Conservation (phyloP, 495 filamentous ascomycete species). For the Xylona heveae region DNA sequence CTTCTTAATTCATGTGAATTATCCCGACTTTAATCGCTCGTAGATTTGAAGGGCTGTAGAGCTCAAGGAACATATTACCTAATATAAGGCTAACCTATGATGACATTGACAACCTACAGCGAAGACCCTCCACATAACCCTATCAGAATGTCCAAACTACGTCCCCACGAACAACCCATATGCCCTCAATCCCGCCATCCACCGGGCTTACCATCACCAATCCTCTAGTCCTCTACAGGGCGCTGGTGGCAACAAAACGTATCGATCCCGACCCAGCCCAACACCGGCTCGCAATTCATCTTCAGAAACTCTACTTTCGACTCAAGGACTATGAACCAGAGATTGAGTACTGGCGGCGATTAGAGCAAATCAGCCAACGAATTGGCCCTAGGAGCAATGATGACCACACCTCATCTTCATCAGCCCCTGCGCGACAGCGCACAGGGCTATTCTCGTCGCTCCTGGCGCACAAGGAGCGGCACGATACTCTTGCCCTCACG, state of each 20-base stretch:
- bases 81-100: too few relatives aligned
- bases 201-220: constrained; percentile 42
- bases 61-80: too few relatives aligned
- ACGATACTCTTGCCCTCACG: constrained; percentile 35
- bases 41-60: too few relatives aligned
- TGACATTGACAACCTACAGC: too few relatives aligned
- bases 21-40: too few relatives aligned
- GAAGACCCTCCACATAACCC: too few relatives aligned
- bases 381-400: constrained; percentile 9
- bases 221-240: constrained; percentile 44
- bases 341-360: constrained; percentile 32
- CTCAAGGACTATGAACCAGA: constrained; percentile 48
- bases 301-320: constrained; percentile 43
- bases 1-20: too few relatives aligned
- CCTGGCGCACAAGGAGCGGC: constrained; percentile 14
- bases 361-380: constrained; percentile 26
- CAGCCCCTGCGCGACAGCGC: too few relatives aligned
- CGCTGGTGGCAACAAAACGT: constrained; percentile 33
- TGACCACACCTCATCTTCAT: too few relatives aligned
- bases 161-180: too few relatives aligned
- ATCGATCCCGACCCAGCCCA: constrained; percentile 43
- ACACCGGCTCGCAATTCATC: constrained; percentile 41
- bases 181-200: constrained; percentile 10
- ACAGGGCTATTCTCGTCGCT: constrained; percentile 9
- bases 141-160: too few relatives aligned